Conservation (phyloP, 208 protist species). For the Trichomonas gallinae region DNA sequence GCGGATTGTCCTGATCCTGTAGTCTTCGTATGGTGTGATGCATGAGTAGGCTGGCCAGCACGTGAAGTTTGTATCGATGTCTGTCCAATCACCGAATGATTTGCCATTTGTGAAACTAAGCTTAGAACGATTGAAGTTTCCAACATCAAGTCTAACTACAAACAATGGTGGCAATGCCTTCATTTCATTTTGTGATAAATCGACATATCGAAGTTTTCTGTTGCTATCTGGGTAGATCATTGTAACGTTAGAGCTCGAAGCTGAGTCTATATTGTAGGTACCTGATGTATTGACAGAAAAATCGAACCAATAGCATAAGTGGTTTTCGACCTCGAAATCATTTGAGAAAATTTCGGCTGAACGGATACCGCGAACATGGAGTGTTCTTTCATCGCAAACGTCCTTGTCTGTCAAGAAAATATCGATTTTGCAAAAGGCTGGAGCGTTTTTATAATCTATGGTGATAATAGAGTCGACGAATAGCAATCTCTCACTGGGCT, state of each 20-base stretch:
- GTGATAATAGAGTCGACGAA: not conserved
- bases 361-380: not conserved
- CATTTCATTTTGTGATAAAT: not conserved
- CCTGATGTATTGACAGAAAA: not conserved
- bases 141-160: not conserved
- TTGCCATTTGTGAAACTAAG: not conserved
- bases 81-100: not conserved
- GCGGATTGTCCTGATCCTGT: not conserved
- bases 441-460: not conserved
- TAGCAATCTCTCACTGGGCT: not conserved
- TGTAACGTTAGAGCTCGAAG: not conserved
- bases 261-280: not conserved
- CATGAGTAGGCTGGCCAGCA: not conserved
- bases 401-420: not conserved
- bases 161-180: not conserved
- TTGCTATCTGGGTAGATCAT: not conserved
- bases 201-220: not conserved
- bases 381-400: not conserved
- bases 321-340: not conserved
- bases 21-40: not conserved
- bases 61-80: not conserved
- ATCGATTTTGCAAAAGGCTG: not conserved
- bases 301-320: not conserved
- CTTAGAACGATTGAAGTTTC: not conserved
- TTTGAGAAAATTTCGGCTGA: not conserved